Percentiles rank a stretch among this genome's conserved stretches.
phyloP scores from a whole-genome alignment of 441 rosid species.

The Populus hybrid region DNA sequence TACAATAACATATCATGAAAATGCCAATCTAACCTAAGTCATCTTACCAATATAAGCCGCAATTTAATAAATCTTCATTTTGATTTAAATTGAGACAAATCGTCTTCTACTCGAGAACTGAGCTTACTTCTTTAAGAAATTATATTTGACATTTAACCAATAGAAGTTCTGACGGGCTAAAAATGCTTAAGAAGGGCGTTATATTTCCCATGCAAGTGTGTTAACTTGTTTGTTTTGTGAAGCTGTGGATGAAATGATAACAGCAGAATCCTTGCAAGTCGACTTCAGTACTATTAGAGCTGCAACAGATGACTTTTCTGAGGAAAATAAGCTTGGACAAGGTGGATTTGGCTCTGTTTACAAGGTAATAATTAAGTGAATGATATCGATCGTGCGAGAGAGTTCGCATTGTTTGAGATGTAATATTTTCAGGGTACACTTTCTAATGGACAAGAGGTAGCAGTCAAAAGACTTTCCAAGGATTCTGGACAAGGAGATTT shows the following conservation, averaged over 20 bases:
- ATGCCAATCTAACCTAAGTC: too few relatives aligned
- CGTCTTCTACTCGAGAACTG: background rate
- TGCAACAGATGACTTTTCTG: constrained; percentile 52
- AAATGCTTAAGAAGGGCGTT: background rate
- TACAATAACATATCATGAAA: too few relatives aligned
- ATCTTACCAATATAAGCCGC: too few relatives aligned
- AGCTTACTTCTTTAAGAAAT: background rate
- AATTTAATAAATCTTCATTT: too few relatives aligned
- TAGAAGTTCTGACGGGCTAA: too few relatives aligned
- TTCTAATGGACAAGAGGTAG: constrained; percentile 29
- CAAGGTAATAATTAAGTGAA: constrained; percentile 36
- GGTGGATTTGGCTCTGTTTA: constrained; percentile 73
- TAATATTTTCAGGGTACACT: constrained; percentile 27
- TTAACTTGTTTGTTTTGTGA: background rate
- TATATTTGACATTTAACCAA: too few relatives aligned
- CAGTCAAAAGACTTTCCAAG: constrained; percentile 40
- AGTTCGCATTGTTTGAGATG: background rate
- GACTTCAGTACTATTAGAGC: constrained; percentile 39
- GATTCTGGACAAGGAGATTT: constrained; percentile 34
- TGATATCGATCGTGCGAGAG: background rate
- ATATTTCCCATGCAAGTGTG: background rate
- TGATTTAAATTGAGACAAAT: too few relatives aligned
- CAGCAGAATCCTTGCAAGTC: constrained; percentile 15
- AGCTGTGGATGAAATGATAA: constrained; percentile 1
- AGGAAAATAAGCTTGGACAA: constrained; percentile 49